These are phyloP conservation scores for Larix kaempferi DNA, from an alignment of 75 land plant genomes.

Conservation along the genomic window DNA sequence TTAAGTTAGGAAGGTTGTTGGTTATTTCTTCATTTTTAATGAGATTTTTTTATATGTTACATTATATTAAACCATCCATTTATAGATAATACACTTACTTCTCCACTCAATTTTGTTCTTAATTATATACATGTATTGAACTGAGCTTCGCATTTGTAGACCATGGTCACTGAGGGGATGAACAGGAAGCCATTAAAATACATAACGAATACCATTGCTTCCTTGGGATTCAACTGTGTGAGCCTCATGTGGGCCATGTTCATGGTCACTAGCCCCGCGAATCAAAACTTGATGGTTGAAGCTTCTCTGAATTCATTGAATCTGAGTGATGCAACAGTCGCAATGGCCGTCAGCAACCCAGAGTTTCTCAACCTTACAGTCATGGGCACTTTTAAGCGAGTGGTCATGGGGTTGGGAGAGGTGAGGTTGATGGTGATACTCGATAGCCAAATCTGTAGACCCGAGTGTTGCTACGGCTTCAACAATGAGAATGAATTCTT, in stretches of 20 bases:
- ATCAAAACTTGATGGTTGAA: constrained; percentile 15
- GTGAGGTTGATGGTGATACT: constrained; percentile 24
- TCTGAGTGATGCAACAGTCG: constrained; percentile 8
- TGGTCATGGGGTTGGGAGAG: constrained; percentile 12
- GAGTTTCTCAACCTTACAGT: constrained; percentile 11
- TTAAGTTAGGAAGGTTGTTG: too few species aligned
- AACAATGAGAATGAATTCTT: too few species aligned
- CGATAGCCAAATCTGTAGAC: too few species aligned
- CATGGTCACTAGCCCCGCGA: constrained; percentile 14
- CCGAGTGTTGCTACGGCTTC: too few species aligned
- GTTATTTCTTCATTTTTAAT: too few species aligned
- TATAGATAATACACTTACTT: too few species aligned
- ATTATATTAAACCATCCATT: too few species aligned
- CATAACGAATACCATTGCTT: constrained; percentile 7
- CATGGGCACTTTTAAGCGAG: constrained; percentile 17
- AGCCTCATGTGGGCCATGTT: constrained; percentile 40
- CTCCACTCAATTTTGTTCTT: too few species aligned
- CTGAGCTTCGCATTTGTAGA: constrained; percentile 40
- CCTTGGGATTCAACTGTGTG: constrained; percentile 64
- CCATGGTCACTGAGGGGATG: constrained; percentile 46
- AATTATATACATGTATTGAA: too few species aligned
- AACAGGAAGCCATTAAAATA: constrained; percentile 16
- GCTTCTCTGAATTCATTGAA: constrained; percentile 5
- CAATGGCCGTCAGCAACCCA: constrained; percentile 19
- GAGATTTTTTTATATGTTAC: too few species aligned